Evolutionary conservation across 768 basidiomycete species (phyloP).

Genomic region (Candolleomyces aberdarensis): DNA sequence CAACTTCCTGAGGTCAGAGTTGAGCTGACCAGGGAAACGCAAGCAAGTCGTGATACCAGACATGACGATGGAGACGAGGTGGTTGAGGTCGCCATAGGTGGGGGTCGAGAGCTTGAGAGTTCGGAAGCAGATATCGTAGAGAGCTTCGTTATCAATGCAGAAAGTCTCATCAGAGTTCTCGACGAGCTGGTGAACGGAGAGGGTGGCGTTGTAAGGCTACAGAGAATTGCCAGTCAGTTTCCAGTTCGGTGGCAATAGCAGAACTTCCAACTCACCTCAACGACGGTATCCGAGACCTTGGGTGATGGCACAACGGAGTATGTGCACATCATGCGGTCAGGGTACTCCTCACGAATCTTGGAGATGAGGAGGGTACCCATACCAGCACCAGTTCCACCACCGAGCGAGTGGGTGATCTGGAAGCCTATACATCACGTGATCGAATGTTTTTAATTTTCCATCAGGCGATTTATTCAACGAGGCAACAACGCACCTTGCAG

Average conservation of each 20-base stretch:
- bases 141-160: constrained; percentile 99
- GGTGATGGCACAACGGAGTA: constrained; percentile 98
- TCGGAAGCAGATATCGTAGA: constrained; percentile 98
- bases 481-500: constrained; percentile 71
- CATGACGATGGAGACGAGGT: constrained; percentile 97
- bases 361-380: constrained; percentile 99
- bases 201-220: constrained; percentile 96
- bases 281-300: constrained; percentile 98
- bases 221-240: neutral
- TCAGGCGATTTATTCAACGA: neutral
- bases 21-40: constrained; percentile 99
- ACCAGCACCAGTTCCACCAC: constrained; percentile 99
- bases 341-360: constrained; percentile 98
- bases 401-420: constrained; percentile 98
- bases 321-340: constrained; percentile 99
- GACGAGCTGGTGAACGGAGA: constrained; percentile 97
- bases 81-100: constrained; percentile 97
- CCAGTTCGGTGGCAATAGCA: neutral
- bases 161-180: constrained; percentile 99
- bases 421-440: constrained; percentile 58
- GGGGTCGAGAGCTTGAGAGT: constrained; percentile 95
- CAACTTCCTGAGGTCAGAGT: constrained; percentile 96
- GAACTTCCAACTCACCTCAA: constrained; percentile 56
- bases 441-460: constrained; percentile 4
- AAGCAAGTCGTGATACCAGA: constrained; percentile 97